Conservation (phyloP, 2,329 filamentous ascomycete species). For the Aspergillus proliferans region DNA sequence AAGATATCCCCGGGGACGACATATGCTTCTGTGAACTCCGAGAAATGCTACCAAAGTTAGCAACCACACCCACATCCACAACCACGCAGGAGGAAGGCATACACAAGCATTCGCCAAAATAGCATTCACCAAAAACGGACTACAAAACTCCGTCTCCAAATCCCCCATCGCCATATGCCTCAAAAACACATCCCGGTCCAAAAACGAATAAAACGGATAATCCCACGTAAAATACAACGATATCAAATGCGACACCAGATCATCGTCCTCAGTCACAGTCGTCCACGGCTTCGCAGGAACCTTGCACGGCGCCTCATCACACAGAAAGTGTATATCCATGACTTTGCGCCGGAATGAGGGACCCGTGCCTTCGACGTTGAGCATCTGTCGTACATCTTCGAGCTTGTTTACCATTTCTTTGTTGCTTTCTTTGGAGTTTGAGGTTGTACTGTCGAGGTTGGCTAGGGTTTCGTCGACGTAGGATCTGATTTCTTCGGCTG, state of each 20-base stretch:
- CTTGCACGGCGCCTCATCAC: conserved; percentile 27
- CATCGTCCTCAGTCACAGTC: conserved; percentile 65
- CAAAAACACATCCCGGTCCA: conserved; percentile 69
- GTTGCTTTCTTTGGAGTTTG: neutral
- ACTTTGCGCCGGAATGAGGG: conserved; percentile 32
- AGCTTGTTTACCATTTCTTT: conserved; percentile 18
- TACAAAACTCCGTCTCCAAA: conserved; percentile 65
- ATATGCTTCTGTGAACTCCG: conserved; percentile 34
- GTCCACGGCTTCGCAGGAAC: conserved; percentile 61
- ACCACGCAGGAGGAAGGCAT: conserved; percentile 8
- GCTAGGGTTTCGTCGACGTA: conserved; percentile 28
- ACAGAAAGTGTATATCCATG: conserved; percentile 38
- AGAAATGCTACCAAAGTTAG: conserved; percentile 24
- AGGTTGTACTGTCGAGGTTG: conserved; percentile 8
- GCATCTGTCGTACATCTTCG: conserved; percentile 22
- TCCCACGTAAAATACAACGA: conserved; percentile 94
- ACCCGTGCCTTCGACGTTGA: conserved; percentile 25
- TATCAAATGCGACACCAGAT: conserved; percentile 72
- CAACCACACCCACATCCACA: too few species aligned
- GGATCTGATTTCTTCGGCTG: conserved; percentile 29
- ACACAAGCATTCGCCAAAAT: conserved; percentile 60
- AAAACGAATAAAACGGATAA: conserved; percentile 76
- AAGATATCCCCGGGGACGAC: conserved; percentile 30
- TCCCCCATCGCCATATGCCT: conserved; percentile 42
- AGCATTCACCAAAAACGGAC: conserved; percentile 80